Evolutionary conservation across 2,329 filamentous ascomycete species (phyloP).

Genomic region (Aspergillus sergii): DNA sequence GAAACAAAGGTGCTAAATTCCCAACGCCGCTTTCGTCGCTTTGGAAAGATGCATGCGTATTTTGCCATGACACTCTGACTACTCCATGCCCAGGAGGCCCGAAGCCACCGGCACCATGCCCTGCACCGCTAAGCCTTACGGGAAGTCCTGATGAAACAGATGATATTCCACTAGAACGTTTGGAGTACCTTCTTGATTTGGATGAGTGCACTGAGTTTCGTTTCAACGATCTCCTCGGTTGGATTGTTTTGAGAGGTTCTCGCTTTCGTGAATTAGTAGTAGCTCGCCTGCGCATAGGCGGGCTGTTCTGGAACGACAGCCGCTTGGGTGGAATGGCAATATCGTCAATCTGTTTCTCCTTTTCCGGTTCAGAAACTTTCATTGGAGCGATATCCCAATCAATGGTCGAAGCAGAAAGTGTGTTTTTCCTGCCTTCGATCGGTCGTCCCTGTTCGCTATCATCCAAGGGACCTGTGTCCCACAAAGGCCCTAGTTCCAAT

Average conservation of each 20-base stretch:
- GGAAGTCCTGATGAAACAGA: constrained; percentile 41
- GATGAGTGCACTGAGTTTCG: constrained; percentile 39
- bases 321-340: constrained; percentile 29
- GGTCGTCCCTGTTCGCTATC: constrained; percentile 21
- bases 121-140: constrained; percentile 43
- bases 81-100: constrained; percentile 39
- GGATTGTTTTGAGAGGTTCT: constrained; percentile 39
- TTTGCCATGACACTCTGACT: constrained; percentile 42
- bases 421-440: constrained; percentile 26
- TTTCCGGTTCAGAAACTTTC: constrained; percentile 24
- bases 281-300: constrained; percentile 30
- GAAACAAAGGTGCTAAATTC: constrained; percentile 40
- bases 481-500: constrained; percentile 37
- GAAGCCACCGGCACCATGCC: constrained; percentile 45
- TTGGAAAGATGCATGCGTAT: constrained; percentile 35
- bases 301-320: constrained; percentile 32
- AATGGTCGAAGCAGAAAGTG: constrained; percentile 31
- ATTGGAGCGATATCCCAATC: constrained; percentile 33
- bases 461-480: constrained; percentile 32
- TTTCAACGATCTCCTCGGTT: constrained; percentile 38
- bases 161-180: constrained; percentile 42
- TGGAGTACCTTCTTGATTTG: constrained; percentile 39
- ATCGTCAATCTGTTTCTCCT: constrained; percentile 22
- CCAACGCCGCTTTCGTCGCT: constrained; percentile 39
- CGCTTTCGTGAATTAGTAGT: constrained; percentile 34